Percentiles rank a stretch among this genome's conserved stretches.
Conservation (phyloP, 1,284 basidiomycete genomes). For the Cutaneotrichosporon cavernicola region DNA sequence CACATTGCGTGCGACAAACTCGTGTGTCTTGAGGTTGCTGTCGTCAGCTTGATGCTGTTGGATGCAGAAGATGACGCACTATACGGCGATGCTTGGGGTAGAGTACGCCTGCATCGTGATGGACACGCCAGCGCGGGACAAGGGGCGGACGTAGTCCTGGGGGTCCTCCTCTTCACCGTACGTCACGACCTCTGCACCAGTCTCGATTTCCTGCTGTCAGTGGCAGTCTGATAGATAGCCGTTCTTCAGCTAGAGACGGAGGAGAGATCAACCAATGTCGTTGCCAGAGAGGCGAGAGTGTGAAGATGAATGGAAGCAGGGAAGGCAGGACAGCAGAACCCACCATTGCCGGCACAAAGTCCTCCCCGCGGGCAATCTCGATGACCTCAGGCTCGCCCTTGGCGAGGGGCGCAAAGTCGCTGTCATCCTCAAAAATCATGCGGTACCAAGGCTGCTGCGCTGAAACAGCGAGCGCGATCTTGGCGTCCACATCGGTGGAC, state of each 20-base stretch:
- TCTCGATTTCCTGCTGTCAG: constrained; percentile 44
- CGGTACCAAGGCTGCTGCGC: constrained; percentile 49
- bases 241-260: no score
- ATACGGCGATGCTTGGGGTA: constrained; percentile 51
- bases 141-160: constrained; percentile 51
- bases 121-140: constrained; percentile 50
- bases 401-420: constrained; percentile 51
- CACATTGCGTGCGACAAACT: constrained; percentile 44
- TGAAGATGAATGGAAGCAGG: background rate
- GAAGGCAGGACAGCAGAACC: constrained; percentile 16
- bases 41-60: background rate
- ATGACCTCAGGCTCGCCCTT: constrained; percentile 38
- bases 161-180: constrained; percentile 48
- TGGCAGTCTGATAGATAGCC: background rate
- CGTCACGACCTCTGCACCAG: constrained; percentile 43
- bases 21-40: constrained; percentile 48
- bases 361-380: constrained; percentile 52
- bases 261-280: background rate
- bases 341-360: constrained; percentile 52
- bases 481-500: constrained; percentile 47
- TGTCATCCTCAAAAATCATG: constrained; percentile 52
- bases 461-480: constrained; percentile 31
- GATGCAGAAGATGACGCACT: constrained; percentile 36
- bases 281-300: background rate
- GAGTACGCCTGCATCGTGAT: constrained; percentile 44